Percentiles rank a stretch among this genome's conserved stretches.
Conservation (phyloP, 352 stramenopile species). For the Phytophthora sansomeana region DNA sequence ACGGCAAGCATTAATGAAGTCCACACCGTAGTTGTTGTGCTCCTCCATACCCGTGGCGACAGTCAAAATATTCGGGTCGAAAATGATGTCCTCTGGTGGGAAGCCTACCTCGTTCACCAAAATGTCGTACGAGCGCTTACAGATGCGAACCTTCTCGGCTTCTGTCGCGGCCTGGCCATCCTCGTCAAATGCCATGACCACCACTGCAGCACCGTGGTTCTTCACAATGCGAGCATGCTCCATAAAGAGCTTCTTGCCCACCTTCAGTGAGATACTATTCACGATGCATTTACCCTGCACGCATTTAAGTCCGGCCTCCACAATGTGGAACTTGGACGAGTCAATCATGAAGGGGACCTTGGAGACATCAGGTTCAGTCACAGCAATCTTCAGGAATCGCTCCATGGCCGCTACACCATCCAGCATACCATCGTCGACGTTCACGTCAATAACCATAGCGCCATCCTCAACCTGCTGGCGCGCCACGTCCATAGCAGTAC, state of each 20-base stretch:
- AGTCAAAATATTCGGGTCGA: conserved; percentile 98
- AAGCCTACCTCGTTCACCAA: conserved; percentile 95
- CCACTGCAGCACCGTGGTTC: conserved; percentile 95
- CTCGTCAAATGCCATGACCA: conserved; percentile 99
- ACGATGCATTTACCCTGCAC: conserved; percentile 98
- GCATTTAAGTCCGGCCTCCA: conserved; percentile 97
- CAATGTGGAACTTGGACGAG: conserved; percentile 98
- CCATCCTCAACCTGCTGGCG: conserved; percentile 97
- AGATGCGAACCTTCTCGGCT: conserved; percentile 97
- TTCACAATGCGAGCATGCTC: conserved; percentile 95
- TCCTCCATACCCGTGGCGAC: conserved; percentile 98
- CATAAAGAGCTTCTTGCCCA: conserved; percentile 96
- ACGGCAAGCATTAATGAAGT: conserved; percentile 97
- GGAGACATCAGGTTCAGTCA: conserved; percentile 95
- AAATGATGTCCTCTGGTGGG: conserved; percentile 98
- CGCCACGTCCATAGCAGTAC: conserved; percentile 96
- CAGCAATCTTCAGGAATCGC: conserved; percentile 97
- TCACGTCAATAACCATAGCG: conserved; percentile 98
- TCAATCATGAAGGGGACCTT: conserved; percentile 99
- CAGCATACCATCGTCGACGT: conserved; percentile 98
- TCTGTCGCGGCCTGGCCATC: conserved; percentile 95
- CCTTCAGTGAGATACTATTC: conserved; percentile 98
- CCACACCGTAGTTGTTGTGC: conserved; percentile 97
- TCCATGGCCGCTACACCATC: conserved; percentile 96
- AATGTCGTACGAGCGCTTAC: conserved; percentile 98